Conservation (phyloP, 2,329 filamentous ascomycete species). For the Balansia obtecta region DNA sequence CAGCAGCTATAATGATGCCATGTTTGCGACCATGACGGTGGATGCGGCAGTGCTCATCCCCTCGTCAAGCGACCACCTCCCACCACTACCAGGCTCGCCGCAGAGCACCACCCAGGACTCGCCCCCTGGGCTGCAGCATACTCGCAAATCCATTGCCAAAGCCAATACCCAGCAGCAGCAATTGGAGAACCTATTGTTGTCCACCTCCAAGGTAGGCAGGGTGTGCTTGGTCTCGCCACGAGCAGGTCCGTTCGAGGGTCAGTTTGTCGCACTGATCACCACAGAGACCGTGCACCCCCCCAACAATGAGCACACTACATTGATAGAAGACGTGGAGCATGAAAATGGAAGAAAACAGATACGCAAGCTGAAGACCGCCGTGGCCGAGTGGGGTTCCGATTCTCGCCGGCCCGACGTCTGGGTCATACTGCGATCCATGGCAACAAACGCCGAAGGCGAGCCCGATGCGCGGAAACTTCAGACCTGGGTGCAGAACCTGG, state of each 20-base stretch:
- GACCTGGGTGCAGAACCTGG: constrained; percentile 42
- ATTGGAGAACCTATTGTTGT: constrained; percentile 26
- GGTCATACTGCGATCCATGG: constrained; percentile 35
- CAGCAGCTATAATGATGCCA: constrained; percentile 6
- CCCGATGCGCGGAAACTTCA: constrained; percentile 32
- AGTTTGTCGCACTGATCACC: constrained; percentile 34
- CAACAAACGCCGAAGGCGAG: constrained; percentile 25
- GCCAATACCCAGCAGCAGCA: not conserved
- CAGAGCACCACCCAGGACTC: not conserved
- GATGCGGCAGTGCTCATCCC: constrained; percentile 6
- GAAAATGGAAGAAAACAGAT: constrained; percentile 30
- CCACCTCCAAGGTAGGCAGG: constrained; percentile 26
- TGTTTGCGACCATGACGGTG: constrained; percentile 8
- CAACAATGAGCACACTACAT: constrained; percentile 17
- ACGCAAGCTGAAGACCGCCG: constrained; percentile 26
- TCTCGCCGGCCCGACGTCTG: constrained; percentile 31
- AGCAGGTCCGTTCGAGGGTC: constrained; percentile 37
- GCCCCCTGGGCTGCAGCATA: not conserved
- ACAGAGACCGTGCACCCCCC: constrained; percentile 14
- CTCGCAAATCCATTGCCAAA: not conserved
- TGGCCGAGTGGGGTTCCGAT: constrained; percentile 22
- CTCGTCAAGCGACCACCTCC: constrained; percentile 1
- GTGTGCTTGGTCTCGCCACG: constrained; percentile 33
- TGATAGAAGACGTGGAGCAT: constrained; percentile 20
- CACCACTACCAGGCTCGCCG: not conserved